Conservation (phyloP, 140 eudicot species). For the Stevia rebaudiana region DNA sequence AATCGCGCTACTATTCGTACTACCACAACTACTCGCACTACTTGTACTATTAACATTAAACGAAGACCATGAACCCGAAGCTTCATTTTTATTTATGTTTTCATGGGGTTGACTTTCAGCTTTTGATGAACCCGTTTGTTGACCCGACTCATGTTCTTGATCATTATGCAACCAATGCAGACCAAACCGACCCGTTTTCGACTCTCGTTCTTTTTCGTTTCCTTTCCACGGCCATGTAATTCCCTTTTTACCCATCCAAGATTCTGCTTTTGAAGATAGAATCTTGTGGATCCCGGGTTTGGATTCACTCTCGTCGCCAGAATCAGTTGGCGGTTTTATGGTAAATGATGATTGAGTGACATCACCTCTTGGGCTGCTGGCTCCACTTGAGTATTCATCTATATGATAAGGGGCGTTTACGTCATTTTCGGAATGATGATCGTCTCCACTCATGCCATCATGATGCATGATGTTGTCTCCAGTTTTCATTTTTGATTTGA, state of each 20-base stretch:
- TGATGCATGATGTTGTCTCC: constrained; percentile 27
- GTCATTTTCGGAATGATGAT: constrained; percentile 36
- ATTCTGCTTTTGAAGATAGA: constrained; percentile 61
- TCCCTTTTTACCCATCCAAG: constrained; percentile 56
- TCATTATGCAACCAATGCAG: constrained; percentile 48
- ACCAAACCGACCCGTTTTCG: constrained; percentile 35
- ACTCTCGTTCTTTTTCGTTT: constrained; percentile 36
- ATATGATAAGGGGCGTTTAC: constrained; percentile 26
- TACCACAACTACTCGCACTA: constrained; percentile 64
- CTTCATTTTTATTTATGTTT: constrained; percentile 36
- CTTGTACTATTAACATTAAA: constrained; percentile 15
- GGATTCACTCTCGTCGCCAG: constrained; percentile 49
- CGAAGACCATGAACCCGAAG: constrained; percentile 63
- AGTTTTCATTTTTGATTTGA: constrained; percentile 55
- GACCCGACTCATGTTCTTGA: constrained; percentile 46
- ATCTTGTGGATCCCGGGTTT: constrained; percentile 46
- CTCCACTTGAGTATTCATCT: constrained; percentile 18
- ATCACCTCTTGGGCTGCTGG: constrained; percentile 3
- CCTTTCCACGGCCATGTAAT: constrained; percentile 73
- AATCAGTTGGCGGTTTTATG: constrained; percentile 26
- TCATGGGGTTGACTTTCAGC: constrained; percentile 31
- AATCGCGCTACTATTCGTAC: constrained; percentile 52
- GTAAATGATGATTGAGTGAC: constrained; percentile 16
- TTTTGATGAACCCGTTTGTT: constrained; percentile 25
- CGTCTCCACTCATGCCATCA: constrained; percentile 42